Percentiles rank a stretch among this genome's conserved stretches.
These are phyloP conservation scores for Dictyostelium intermedium DNA, from an alignment of 78 protist species.

Conservation along the genomic window DNA sequence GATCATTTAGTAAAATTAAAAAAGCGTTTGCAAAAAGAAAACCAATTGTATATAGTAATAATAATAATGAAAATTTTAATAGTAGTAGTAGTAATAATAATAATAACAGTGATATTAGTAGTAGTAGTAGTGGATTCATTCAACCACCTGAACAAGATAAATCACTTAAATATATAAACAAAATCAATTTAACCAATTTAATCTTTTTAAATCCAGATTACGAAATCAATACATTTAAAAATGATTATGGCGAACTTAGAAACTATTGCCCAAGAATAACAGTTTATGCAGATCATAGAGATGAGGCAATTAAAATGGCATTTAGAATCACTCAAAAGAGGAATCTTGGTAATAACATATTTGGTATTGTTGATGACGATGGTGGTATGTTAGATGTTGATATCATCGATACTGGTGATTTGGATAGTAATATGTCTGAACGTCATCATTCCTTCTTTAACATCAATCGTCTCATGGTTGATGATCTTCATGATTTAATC, in stretches of 20 bases:
- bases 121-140: background rate
- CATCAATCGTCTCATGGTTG: conserved; percentile 77
- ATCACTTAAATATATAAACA: background rate
- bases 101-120: background rate
- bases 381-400: conserved; percentile 61
- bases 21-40: conserved; percentile 47
- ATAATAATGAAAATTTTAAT: conserved; percentile 12
- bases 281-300: conserved; percentile 82
- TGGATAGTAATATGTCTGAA: conserved; percentile 70
- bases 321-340: conserved; percentile 48
- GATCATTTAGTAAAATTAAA: conserved; percentile 44
- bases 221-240: conserved; percentile 44
- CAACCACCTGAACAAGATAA: background rate
- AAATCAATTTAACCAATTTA: conserved; percentile 57
- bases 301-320: conserved; percentile 72
- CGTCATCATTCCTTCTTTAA: conserved; percentile 79
- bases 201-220: conserved; percentile 82
- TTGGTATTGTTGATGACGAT: conserved; percentile 22
- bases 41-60: background rate
- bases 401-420: conserved; percentile 80
- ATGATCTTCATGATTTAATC: conserved; percentile 82
- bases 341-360: conserved; percentile 73
- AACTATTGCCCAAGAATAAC: conserved; percentile 68
- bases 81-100: background rate
- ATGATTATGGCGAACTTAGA: conserved; percentile 64